Percentiles rank a stretch among this genome's conserved stretches.
phyloP scores from a whole-genome alignment of 2,329 filamentous ascomycete genomes.

The Ploettnerulaceae sp. region DNA sequence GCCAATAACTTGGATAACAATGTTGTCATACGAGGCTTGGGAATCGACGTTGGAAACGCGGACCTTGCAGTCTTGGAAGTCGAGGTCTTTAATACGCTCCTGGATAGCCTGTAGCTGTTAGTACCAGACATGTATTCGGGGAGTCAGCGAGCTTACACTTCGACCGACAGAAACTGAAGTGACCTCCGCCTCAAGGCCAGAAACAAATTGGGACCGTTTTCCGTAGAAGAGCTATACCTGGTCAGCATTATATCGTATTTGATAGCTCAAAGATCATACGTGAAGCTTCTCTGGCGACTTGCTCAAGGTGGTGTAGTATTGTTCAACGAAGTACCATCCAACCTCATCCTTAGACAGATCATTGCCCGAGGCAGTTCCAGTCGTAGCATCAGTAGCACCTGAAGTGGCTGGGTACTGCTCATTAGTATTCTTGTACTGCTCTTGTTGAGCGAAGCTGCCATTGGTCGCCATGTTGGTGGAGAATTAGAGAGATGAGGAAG shows the following conservation, averaged over 20 bases:
- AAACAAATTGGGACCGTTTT: constrained; percentile 93
- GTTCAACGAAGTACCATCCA: constrained; percentile 98
- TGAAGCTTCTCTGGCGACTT: constrained; percentile 91
- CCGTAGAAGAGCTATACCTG: constrained; percentile 76
- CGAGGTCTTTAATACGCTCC: constrained; percentile 86
- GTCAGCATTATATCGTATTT: constrained; percentile 16
- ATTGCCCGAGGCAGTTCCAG: constrained; percentile 37
- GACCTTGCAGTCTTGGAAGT: constrained; percentile 97
- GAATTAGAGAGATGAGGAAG: constrained; percentile 19
- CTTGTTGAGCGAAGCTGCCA: constrained; percentile 34
- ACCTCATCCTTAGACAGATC: constrained; percentile 82
- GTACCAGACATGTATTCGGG: background rate
- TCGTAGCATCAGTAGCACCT: constrained; percentile 27
- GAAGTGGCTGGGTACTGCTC: constrained; percentile 35
- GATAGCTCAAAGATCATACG: constrained; percentile 41
- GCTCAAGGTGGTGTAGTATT: constrained; percentile 98
- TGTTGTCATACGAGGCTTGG: constrained; percentile 86
- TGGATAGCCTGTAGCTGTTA: constrained; percentile 67
- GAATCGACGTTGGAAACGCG: constrained; percentile 97
- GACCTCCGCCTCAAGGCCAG: constrained; percentile 84
- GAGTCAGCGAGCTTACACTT: constrained; percentile 54
- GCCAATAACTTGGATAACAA: constrained; percentile 96
- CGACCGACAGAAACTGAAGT: constrained; percentile 82
- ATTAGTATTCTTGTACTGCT: constrained; percentile 32
- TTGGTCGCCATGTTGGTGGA: constrained; percentile 33